These are phyloP conservation scores for Magnolia sinica DNA, from an alignment of 164 flowering plant genomes.

Conservation along the genomic window DNA sequence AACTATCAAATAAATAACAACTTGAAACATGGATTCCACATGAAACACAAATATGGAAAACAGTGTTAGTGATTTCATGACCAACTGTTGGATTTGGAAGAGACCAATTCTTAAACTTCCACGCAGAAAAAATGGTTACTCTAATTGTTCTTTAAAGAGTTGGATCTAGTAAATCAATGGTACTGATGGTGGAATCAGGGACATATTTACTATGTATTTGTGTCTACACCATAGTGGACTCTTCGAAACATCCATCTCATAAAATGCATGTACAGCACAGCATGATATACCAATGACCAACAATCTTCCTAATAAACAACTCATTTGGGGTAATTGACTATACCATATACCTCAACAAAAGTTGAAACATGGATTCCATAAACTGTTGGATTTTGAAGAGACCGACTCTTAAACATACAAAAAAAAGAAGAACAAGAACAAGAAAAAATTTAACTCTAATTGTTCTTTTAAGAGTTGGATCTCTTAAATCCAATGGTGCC, in stretches of 20 bases:
- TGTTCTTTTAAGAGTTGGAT: too few relatives aligned
- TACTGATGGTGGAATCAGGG: not conserved
- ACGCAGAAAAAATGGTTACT: too few relatives aligned
- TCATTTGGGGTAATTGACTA: not conserved
- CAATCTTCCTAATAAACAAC: not conserved
- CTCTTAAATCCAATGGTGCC: not conserved
- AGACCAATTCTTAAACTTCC: too few relatives aligned
- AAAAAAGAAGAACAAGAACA: too few relatives aligned
- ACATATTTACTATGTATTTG: not conserved
- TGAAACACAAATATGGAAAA: too few relatives aligned
- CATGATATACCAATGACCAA: not conserved
- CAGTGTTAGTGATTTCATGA: too few relatives aligned
- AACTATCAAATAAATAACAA: not conserved
- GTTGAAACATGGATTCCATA: not conserved
- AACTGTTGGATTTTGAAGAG: too few relatives aligned
- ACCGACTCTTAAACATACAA: too few relatives aligned
- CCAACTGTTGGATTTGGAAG: too few relatives aligned
- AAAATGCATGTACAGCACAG: not conserved
- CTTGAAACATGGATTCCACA: not conserved
- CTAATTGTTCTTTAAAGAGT: too few relatives aligned
- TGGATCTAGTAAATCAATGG: not conserved
- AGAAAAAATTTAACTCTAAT: too few relatives aligned
- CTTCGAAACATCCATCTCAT: not conserved
- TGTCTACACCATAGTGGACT: not conserved
- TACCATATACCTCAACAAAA: constrained; percentile 54